Base-by-base conservation (phyloP, 768 basidiomycete genomes). In the Strobilomyces confusus region DNA sequence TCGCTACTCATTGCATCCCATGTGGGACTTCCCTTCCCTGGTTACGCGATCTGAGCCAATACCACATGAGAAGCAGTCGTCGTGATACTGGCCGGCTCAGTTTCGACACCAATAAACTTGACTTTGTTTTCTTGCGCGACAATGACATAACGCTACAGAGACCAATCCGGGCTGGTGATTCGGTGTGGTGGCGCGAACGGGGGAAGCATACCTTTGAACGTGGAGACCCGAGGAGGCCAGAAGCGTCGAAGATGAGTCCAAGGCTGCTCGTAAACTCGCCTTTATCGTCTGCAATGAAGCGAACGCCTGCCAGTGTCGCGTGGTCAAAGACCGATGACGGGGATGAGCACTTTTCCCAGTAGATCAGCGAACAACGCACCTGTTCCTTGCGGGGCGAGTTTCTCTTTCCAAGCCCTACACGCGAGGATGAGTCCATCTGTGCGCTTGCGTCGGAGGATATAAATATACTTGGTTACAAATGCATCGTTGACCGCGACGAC, bases 401-500 rank as follows among this genome's bases (percentile, higher is more conserved):
- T 72, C 25, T 80, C 77, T 63, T 85, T 87, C 85, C 84, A 87
- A 32, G 84, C 85, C 57, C 84, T 86, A 49, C 43, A 36, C 34
- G 11, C 30, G 34, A 45, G 45, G 44, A n/a, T 52, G 23, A 58
- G 49, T 56, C 14, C 9, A 19, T 51, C 34, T 50, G 62, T 52
- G 43, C 50, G 48, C 37, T 37, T 44, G 14, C 40, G 55, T 11
- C 9, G 17, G 14, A 4, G 23, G 36, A 29, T 1, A n/a, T 12
- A 9, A 11, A 48, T 48, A 17, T 61, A 75, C 51, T 83, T 79
- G 53, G 77, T 81, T 42, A 89, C 86, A 62, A 87, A 93, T 8
- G 78, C 77, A 65, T 95, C 92, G 67, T 94, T 94, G 52, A 89
- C 84, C 23, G 83, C 74, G 50, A 94, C 71, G 50, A 93, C 79